These are phyloP conservation scores for Tylopilus rubrobrunneus DNA, from an alignment of 768 basidiomycete genomes.

Conservation along the genomic window DNA sequence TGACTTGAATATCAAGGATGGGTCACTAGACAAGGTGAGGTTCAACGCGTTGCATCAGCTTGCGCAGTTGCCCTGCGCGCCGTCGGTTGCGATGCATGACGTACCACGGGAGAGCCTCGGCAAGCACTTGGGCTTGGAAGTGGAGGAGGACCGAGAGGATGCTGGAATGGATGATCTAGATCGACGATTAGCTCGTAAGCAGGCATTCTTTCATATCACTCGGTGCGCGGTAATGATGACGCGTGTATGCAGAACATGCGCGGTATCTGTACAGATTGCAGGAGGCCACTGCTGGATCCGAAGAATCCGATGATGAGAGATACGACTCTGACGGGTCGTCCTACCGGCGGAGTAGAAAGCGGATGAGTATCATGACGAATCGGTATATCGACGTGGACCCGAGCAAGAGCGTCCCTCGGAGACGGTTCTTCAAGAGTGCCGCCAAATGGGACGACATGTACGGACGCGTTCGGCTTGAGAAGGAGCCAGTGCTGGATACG, in stretches of 20 bases:
- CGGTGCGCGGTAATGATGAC: not conserved
- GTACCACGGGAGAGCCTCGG: conserved; percentile 71
- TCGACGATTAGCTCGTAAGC: conserved; percentile 67
- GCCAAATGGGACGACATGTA: conserved; percentile 34
- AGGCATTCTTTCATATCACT: not conserved
- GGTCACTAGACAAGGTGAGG: conserved; percentile 77
- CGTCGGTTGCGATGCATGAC: conserved; percentile 83
- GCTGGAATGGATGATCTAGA: conserved; percentile 57
- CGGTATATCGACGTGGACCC: conserved; percentile 48
- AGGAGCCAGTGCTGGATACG: conserved; percentile 19
- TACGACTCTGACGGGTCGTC: conserved; percentile 50
- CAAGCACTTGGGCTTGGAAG: conserved; percentile 55
- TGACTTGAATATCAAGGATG: conserved; percentile 80
- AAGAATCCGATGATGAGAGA: conserved; percentile 46
- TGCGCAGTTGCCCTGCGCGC: conserved; percentile 62
- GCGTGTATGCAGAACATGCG: conserved; percentile 49
- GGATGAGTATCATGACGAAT: conserved; percentile 68
- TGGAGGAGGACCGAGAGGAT: conserved; percentile 39
- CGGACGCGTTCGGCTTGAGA: conserved; percentile 22
- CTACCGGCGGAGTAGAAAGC: conserved; percentile 40
- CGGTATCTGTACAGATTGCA: conserved; percentile 61
- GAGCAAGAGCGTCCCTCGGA: conserved; percentile 31
- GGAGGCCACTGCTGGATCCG: conserved; percentile 43
- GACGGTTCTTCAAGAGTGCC: conserved; percentile 58
- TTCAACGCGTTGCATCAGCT: conserved; percentile 56